Evolutionary conservation across 1,284 basidiomycete species (phyloP), one percentile per base, ranked within the genome.

Genomic region (Golubevia pallescens): DNA sequence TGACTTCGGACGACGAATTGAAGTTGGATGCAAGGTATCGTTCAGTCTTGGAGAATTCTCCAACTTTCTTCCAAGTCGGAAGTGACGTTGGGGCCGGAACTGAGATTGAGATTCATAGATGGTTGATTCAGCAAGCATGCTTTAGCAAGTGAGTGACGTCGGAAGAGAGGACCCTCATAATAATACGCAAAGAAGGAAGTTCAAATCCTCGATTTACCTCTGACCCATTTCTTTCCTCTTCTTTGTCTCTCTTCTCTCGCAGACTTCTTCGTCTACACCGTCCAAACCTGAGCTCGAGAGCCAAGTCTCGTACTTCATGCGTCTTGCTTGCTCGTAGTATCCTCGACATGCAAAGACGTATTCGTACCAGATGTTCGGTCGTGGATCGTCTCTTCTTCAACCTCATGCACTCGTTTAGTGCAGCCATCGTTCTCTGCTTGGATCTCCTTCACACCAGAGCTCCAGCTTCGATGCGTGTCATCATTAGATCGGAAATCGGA

Each of bases 271-370:
- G 71, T 20, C 69, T 84, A 16, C 81, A 84, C 55, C 74, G 81
- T 16, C 71, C 71, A 14, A 70, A 71, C 19, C 62, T 84, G 32
- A 70, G 69, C 23, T 75, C 69, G 57, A 64, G 71, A 21, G 68
- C 71, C 38, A 70, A 73, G 61, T 74, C 72, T 38, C 69, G 80
- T 14, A 69, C 65, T 59, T 77, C 73, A 57, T 81, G 80, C 60
- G 81, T 84, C 20, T 61, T 80, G 32, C 63, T 81, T 24, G 81
- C 81, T 1, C 72, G 81, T 34, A 68, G 64, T 13, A 78, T 81
- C 58, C 67, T 84, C 24, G 77, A 79, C 66, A 76, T 81, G 74
- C 80, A 82, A 52, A 73, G 74, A 66, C 73, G 74, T 63, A 70
- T 84, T 38, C 69, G 81, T 34, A 62, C 66, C 19, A 68, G 72